Evolutionary conservation across 176 grass and related monocot species (phyloP).

Genomic region (Bonia amplexicaulis): DNA sequence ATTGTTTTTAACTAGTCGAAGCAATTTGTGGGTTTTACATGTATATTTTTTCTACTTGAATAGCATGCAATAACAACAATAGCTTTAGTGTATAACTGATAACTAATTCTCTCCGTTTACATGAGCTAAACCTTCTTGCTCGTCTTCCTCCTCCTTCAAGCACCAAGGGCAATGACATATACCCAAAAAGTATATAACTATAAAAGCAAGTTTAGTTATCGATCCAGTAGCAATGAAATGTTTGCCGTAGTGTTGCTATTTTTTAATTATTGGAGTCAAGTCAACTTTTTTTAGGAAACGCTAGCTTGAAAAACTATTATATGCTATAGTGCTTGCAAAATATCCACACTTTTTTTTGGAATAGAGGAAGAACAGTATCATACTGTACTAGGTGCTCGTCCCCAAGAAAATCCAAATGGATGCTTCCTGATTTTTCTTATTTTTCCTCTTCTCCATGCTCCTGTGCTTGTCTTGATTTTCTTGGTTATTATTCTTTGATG

Average conservation of each 20-base stretch:
- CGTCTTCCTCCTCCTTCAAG: not conserved
- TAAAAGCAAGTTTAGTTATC: not conserved
- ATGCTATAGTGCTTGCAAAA: not conserved
- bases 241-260: not conserved
- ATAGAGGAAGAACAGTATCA: not conserved
- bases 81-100: not conserved
- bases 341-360: not conserved
- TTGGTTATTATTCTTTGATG: not conserved
- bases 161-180: not conserved
- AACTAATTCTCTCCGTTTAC: not conserved
- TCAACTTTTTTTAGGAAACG: not conserved
- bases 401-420: not conserved
- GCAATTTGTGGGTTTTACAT: not conserved
- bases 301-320: not conserved
- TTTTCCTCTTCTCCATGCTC: not conserved
- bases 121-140: not conserved
- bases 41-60: not conserved
- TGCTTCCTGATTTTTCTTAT: not conserved
- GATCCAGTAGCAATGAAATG: not conserved
- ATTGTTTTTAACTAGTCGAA: not conserved
- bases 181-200: not conserved
- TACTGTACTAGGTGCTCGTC: constrained; percentile 6
- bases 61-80: constrained; percentile 47
- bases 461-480: not conserved
- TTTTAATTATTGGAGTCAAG: not conserved